Base-by-base conservation (phyloP, 1,284 basidiomycete species). In the Naganishia cerealis region DNA sequence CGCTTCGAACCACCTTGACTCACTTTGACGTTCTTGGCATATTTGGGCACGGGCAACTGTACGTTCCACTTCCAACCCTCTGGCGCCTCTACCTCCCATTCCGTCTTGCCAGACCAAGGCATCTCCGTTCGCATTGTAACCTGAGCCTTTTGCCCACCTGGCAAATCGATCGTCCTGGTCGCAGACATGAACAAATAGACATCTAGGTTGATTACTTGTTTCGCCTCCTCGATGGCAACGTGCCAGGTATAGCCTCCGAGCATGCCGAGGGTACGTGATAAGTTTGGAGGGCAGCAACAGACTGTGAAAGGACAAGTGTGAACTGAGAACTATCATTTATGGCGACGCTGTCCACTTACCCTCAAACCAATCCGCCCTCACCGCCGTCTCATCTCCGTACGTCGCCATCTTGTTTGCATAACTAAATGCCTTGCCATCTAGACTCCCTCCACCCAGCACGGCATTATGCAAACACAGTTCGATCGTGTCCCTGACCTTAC, bases 271-370 rank as follows among this genome's bases (percentile, higher is more conserved):
- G 73, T 75, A 18, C 76, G 61, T 5, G 72, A 73, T 24, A 76
- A 66, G 62, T 76, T 76, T 13, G 75, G 75, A 15, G 76, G 76
- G 57, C 76, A 77, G 62, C 76, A 77, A 70, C 76, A 77, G 26
- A 77, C 75, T 75, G 43, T 8, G 21, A n/a, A 57, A 62, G 57
- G 58, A 38, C 12, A 56, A 66, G 39, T 26, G 39, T 53, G 26
- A 61, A 16, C 10, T 58, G 24, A 26, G 15, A 33, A 43, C 36
- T 5, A 65, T 50, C 57, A 36, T 40, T 18, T n/a, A 43, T 39
- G 4, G 9, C 18, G 15, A 57, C 7, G 21, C 5, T 4, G 2
- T 18, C 43, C 13, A 65, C 73, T 70, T 54, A 75, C 75, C 75
- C 66, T 75, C 73, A 61, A 76, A 77, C 76, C 76, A 77, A 48